These are phyloP conservation scores for Pulveroboletus ridleyi DNA, from an alignment of 1,284 basidiomycete genomes.

Conservation along the genomic window DNA sequence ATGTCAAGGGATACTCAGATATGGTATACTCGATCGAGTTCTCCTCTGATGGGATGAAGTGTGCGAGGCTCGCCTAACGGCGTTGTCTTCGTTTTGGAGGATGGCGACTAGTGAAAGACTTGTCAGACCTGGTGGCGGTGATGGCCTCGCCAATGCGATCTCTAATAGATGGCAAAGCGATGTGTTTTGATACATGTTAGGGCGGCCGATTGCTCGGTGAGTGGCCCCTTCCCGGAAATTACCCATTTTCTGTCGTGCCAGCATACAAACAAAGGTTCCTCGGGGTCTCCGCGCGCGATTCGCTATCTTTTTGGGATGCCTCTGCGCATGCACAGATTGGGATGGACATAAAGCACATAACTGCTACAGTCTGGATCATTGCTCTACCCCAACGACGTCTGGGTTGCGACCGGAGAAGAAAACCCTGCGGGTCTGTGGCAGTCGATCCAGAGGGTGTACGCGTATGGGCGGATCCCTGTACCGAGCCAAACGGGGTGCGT, in stretches of 20 bases:
- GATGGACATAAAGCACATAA: not conserved
- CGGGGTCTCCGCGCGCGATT: not conserved
- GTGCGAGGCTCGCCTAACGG: not conserved
- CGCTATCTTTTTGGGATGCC: not conserved
- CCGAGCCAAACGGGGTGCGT: too few relatives aligned
- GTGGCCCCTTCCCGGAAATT: slow-evolving; percentile 1
- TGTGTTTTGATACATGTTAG: slow-evolving; percentile 1
- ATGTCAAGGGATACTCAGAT: slow-evolving; percentile 31
- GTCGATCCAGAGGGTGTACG: slow-evolving; percentile 86
- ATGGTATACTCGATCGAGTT: not conserved
- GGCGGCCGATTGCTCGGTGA: not conserved
- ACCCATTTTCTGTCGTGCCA: not conserved
- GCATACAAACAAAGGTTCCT: slow-evolving; percentile 5
- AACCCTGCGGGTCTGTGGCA: slow-evolving; percentile 63
- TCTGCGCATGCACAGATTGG: slow-evolving; percentile 2
- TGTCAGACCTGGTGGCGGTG: not conserved
- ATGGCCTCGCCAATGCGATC: too few relatives aligned
- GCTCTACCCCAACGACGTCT: slow-evolving; percentile 3
- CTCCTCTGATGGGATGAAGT: too few relatives aligned
- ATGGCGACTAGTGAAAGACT: not conserved
- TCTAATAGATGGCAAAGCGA: not conserved
- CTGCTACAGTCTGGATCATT: not conserved
- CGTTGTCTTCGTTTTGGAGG: slow-evolving; percentile 8
- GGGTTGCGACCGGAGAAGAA: slow-evolving; percentile 4
- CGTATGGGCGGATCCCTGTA: slow-evolving; percentile 69